phyloP scores from a whole-genome alignment of 805 yeast species.

The Kodamaea laetipori region DNA sequence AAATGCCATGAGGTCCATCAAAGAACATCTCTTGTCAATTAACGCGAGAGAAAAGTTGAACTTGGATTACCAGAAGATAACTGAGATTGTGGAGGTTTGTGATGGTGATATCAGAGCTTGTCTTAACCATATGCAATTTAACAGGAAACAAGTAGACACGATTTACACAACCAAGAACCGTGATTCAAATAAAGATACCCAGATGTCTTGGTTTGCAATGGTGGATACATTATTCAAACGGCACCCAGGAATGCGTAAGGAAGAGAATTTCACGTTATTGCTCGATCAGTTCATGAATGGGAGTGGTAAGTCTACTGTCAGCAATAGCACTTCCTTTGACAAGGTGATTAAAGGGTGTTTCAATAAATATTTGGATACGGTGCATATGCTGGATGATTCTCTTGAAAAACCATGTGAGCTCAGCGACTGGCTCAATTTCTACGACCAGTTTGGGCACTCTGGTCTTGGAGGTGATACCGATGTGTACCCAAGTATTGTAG shows the following conservation, averaged over 20 bases:
- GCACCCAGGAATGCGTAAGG: constrained; percentile 46
- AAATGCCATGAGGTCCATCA: constrained; percentile 38
- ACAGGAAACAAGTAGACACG: constrained; percentile 18
- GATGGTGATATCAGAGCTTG: constrained; percentile 87
- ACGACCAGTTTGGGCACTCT: constrained; percentile 52
- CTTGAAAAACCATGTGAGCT: constrained; percentile 59
- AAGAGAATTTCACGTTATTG: constrained; percentile 51
- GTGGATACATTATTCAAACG: constrained; percentile 64
- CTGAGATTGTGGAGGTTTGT: constrained; percentile 66
- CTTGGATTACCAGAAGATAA: constrained; percentile 52
- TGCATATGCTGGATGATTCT: constrained; percentile 62
- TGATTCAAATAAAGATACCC: constrained; percentile 58
- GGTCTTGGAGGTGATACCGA: constrained; percentile 45
- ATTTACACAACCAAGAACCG: background rate
- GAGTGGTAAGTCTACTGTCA: constrained; percentile 36
- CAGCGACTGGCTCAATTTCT: constrained; percentile 76
- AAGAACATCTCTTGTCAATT: constrained; percentile 48
- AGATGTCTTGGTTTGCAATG: constrained; percentile 65
- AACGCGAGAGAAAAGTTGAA: constrained; percentile 54
- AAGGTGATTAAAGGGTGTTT: constrained; percentile 74
- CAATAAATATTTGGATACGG: constrained; percentile 59
- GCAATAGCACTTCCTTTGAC: constrained; percentile 50
- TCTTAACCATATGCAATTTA: constrained; percentile 78
- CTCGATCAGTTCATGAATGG: constrained; percentile 47
- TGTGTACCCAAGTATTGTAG: constrained; percentile 57